Base-by-base conservation (phyloP, 139 green algal genomes). In the Mesotaenium endlicherianum region DNA sequence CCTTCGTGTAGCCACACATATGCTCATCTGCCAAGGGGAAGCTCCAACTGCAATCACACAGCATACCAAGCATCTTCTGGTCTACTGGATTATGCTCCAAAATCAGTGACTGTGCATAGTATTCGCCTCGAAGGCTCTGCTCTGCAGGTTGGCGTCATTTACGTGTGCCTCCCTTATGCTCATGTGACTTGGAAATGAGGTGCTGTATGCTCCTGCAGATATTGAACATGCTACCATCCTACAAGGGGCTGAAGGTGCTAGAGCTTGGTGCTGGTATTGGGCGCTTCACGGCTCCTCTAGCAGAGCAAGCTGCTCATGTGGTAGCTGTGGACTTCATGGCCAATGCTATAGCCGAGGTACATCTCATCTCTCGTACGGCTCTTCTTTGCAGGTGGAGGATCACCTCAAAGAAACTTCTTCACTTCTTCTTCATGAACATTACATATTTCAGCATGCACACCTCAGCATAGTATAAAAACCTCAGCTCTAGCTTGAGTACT, bases 201-300 rank as follows among this genome's bases (percentile, higher is more conserved):
- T 41, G 50, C 16, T 49, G 16, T 82, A 8, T 83, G 57, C 64
- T 83, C 41, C 34, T 40, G 50, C 91, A 97, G 94, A 93, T 97
- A 44, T 79, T 97, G 31, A 30, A 50, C 8, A 89, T 95, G 34
- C 87, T 97, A 20, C 94, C 93, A 1, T 53, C 71, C 3, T 85
- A 97, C 17, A 75, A 82, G 3, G 94, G 88, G 14, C 89, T 91
- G 82, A 69, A 75, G 1, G 68, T 97, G 1, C 64, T 97, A 55
- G 94, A 97, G 88, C 90, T 97, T 36, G 94, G 94, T 14, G 94
- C 94, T 0, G 94, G 94, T 55, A 97, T 97, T 70, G 94, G 94
- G 6, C 93, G 94, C 49, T 97, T 97, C 79, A 97, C 94, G 0
- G 91, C 88, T 8, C 85, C 88, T 4, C 85, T 97, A 34, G 94